Base-by-base conservation (phyloP, 805 yeast species). In the Saturnispora quitensis region DNA sequence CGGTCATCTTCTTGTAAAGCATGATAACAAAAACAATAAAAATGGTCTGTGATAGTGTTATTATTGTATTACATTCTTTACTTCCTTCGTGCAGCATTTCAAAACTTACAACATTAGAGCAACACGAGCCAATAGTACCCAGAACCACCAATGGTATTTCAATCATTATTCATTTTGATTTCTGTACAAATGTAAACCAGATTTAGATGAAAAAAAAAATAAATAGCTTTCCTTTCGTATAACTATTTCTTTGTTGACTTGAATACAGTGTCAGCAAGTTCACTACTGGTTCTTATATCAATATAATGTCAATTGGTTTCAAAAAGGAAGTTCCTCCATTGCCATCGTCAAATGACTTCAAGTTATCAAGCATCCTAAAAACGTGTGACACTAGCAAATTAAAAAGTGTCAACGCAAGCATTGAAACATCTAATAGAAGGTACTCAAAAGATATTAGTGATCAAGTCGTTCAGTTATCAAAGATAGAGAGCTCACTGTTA, bases 101-200 rank as follows among this genome's bases (percentile, higher is more conserved):
- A 48, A 85, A 66, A 1, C 85, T 73, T 53, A 77, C 69, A 28
- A 82, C 89, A 62, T 83, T 86, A 33, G 80, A 68, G 62, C 93
- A 86, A 62, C 93, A 85, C 3, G 90, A 89, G 0, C 86, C 85
- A 60, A 83, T 80, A 12, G 83, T 77, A 33, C 77, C 53, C 3
- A 54, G 48, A 35, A 62, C 45, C 27, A 51, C 51, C 4, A 36
- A 5, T 27, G 52, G 35, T n/a, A 53, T 20, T 12, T n/a, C 28
- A 24, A 5, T 46, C 34, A 46, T 36, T 5, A 3, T 5, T 10
- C 15, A 15, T 10, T 0, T 9, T 12, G 24, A n/a, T 25, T 42
- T 15, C 3, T n/a, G 12, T 15, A 13, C 15, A n/a, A 25, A 24
- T 9, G 17, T 22, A 15, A 15, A 43, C 12, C 9, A 17, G 13